These are phyloP conservation scores for Penicillium sp. DNA, from an alignment of 2,329 filamentous ascomycete genomes.

Conservation along the genomic window DNA sequence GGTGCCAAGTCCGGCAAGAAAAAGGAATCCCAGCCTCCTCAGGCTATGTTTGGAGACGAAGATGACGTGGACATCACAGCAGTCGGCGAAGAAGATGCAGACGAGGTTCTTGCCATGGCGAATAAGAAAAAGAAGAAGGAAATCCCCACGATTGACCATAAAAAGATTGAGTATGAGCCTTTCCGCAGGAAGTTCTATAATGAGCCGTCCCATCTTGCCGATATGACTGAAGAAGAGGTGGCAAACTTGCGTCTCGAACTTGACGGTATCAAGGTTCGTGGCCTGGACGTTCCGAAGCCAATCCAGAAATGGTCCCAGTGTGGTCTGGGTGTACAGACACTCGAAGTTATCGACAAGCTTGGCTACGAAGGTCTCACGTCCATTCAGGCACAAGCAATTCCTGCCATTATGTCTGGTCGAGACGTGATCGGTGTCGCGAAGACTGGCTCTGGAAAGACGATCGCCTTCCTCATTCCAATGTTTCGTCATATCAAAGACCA, in stretches of 20 bases:
- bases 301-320: slow-evolving; percentile 97
- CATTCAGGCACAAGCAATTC: slow-evolving; percentile 93
- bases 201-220: slow-evolving; percentile 77
- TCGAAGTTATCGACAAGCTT: slow-evolving; percentile 78
- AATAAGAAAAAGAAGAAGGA: slow-evolving; percentile 87
- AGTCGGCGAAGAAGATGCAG: slow-evolving; percentile 60
- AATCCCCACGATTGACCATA: slow-evolving; percentile 81
- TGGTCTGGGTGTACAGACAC: slow-evolving; percentile 78
- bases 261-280: slow-evolving; percentile 91
- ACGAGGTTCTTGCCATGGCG: slow-evolving; percentile 63
- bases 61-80: slow-evolving; percentile 68
- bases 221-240: slow-evolving; percentile 82
- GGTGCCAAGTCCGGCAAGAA: slow-evolving; percentile 42
- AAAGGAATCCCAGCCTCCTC: slow-evolving; percentile 63
- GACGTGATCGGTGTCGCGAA: slow-evolving; percentile 97
- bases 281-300: slow-evolving; percentile 84
- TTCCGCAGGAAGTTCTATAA: slow-evolving; percentile 95
- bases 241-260: slow-evolving; percentile 79
- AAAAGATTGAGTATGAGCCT: slow-evolving; percentile 77
- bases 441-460: slow-evolving; percentile 95
- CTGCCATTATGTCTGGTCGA: slow-evolving; percentile 90
- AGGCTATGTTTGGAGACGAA: slow-evolving; percentile 83
- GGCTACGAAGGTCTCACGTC: slow-evolving; percentile 87
- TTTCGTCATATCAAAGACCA: slow-evolving; percentile 98
- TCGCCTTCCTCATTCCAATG: slow-evolving; percentile 94